These are phyloP conservation scores for Helianthus tuberosus DNA, from an alignment of 129 eudicot species.

Conservation along the genomic window DNA sequence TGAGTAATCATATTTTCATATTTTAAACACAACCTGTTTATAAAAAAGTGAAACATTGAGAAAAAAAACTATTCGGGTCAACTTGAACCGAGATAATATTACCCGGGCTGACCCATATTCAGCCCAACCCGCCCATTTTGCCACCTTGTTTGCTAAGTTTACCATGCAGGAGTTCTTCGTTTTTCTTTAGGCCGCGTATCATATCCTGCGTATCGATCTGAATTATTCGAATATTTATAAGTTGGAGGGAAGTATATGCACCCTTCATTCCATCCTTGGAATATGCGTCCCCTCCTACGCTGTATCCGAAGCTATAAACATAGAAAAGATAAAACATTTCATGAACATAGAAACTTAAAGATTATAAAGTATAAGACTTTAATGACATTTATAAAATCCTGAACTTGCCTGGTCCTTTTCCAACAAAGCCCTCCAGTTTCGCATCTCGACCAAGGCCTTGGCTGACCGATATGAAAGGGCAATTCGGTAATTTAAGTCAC, in stretches of 20 bases:
- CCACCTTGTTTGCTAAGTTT: slow-evolving; percentile 20
- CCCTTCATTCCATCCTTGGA: slow-evolving; percentile 95
- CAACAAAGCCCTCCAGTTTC: slow-evolving; percentile 83
- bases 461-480: slow-evolving; percentile 79
- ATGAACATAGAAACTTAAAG: neutral
- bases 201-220: slow-evolving; percentile 93
- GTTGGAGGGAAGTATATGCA: slow-evolving; percentile 93
- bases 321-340: slow-evolving; percentile 6
- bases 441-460: slow-evolving; percentile 93
- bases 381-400: neutral
- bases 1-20: neutral
- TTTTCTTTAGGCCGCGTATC: slow-evolving; percentile 78
- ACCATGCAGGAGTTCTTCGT: slow-evolving; percentile 99
- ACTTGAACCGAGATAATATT: neutral
- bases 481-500: slow-evolving; percentile 93
- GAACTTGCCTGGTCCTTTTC: slow-evolving; percentile 86
- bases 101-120: neutral
- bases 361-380: neutral
- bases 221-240: slow-evolving; percentile 88
- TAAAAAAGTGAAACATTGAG: neutral
- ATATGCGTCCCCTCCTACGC: slow-evolving; percentile 72
- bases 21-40: neutral
- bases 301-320: slow-evolving; percentile 71
- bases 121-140: slow-evolving; percentile 10
- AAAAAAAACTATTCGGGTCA: neutral